phyloP scores from a whole-genome alignment of 108 stramenopile genomes.

The Cylindrotheca fusiformis region DNA sequence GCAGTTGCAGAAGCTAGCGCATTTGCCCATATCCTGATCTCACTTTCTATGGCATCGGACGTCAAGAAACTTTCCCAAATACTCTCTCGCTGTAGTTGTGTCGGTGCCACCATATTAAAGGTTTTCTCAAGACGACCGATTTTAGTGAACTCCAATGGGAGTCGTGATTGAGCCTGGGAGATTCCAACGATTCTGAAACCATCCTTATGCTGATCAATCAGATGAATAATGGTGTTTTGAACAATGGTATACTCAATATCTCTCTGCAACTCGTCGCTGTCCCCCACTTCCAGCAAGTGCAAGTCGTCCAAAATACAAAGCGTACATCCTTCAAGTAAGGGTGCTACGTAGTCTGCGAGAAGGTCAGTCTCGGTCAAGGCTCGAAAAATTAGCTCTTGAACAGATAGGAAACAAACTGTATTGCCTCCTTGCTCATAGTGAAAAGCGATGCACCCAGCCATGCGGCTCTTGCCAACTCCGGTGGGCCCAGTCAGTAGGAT shows the following conservation, averaged over 20 bases:
- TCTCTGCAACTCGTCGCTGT: constrained; percentile 23
- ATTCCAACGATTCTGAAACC: constrained; percentile 52
- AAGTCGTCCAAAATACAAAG: constrained; percentile 73
- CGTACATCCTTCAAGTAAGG: constrained; percentile 10
- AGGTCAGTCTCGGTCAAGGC: constrained; percentile 50
- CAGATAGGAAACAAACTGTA: constrained; percentile 21
- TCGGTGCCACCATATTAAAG: constrained; percentile 65
- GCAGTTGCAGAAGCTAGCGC: constrained; percentile 56
- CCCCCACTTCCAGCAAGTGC: constrained; percentile 41
- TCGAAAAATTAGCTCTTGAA: constrained; percentile 37
- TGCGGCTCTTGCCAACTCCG: constrained; percentile 80
- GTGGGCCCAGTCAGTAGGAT: constrained; percentile 65
- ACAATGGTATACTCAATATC: constrained; percentile 53
- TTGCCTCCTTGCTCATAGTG: neutral
- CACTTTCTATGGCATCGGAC: neutral
- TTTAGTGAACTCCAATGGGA: constrained; percentile 54
- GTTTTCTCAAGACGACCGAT: constrained; percentile 70
- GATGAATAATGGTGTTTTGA: constrained; percentile 45
- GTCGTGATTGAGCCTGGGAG: constrained; percentile 30
- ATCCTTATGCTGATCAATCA: constrained; percentile 37
- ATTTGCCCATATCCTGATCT: constrained; percentile 36
- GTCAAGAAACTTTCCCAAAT: constrained; percentile 53
- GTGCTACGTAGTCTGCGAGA: constrained; percentile 18
- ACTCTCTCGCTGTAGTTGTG: constrained; percentile 53
- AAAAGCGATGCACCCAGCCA: constrained; percentile 43